A percentile compares a stretch with the other conserved stretches of the same genome.
Evolutionary conservation across 352 stramenopile species (phyloP).

Genomic region (Pythium brachiatum): DNA sequence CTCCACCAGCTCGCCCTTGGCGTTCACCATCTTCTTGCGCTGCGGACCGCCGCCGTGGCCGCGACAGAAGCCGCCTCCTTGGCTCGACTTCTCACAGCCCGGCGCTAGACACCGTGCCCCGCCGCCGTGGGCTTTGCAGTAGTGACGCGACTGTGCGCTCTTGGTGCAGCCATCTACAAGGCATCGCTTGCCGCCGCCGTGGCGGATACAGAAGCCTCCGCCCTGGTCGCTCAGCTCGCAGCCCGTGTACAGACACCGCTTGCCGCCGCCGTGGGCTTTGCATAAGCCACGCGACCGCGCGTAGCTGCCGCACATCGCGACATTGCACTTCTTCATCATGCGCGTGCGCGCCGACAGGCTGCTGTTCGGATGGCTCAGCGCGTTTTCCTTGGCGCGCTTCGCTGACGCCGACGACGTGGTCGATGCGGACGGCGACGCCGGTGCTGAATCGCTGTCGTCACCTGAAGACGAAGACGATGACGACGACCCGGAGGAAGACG

Average conservation of each 20-base stretch:
- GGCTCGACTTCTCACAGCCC: conserved; percentile 42
- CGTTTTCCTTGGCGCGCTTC: background rate
- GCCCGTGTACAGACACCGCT: conserved; percentile 36
- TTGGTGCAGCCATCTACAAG: conserved; percentile 38
- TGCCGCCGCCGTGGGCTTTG: conserved; percentile 48
- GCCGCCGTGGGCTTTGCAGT: conserved; percentile 57
- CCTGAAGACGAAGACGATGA: background rate
- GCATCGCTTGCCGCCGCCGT: conserved; percentile 79
- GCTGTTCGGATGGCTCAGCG: background rate
- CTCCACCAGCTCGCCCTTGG: conserved; percentile 8
- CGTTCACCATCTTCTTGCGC: conserved; percentile 10
- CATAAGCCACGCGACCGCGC: conserved; percentile 22
- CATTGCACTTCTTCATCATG: conserved; percentile 21
- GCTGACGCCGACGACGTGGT: background rate
- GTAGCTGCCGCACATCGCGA: conserved; percentile 23
- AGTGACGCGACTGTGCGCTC: conserved; percentile 48
- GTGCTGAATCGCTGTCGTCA: background rate
- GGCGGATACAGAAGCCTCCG: conserved; percentile 76
- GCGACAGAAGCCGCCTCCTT: conserved; percentile 48
- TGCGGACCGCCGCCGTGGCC: conserved; percentile 40
- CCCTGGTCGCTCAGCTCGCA: conserved; percentile 26
- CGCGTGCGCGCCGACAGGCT: conserved; percentile 1
- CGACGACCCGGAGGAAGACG: background rate
- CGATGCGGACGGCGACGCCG: background rate
- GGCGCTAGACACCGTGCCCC: conserved; percentile 39